Percentiles rank a stretch among this genome's conserved stretches.
phyloP scores from a whole-genome alignment of 768 basidiomycete genomes.

The Termitomyces sp. region DNA sequence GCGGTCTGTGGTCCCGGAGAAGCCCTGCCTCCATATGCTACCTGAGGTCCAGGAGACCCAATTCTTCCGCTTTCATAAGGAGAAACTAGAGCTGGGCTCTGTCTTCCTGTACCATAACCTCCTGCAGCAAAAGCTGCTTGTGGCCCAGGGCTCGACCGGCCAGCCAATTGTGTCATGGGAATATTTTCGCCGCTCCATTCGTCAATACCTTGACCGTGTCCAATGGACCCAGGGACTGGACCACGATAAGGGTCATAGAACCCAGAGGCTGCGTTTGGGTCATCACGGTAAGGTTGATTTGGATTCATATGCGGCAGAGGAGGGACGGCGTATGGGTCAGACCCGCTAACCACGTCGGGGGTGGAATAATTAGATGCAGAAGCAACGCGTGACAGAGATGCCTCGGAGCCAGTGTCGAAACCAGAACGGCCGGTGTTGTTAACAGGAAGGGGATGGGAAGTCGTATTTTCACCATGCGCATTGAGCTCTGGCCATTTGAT shows the following conservation, averaged over 20 bases:
- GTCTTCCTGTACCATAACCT: constrained; percentile 26
- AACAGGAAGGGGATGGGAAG: constrained; percentile 62
- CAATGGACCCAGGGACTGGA: constrained; percentile 62
- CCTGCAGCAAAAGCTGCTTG: constrained; percentile 25
- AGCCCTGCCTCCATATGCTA: constrained; percentile 25
- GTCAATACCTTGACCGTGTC: constrained; percentile 31
- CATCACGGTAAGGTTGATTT: constrained; percentile 70
- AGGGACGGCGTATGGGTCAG: constrained; percentile 78
- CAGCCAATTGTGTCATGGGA: constrained; percentile 67
- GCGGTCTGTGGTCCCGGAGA: constrained; percentile 44
- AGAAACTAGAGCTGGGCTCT: constrained; percentile 26
- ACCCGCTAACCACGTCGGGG: constrained; percentile 37
- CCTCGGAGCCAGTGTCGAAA: constrained; percentile 63
- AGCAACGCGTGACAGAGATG: constrained; percentile 48
- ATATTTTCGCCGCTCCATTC: constrained; percentile 54
- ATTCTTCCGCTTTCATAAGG: constrained; percentile 27
- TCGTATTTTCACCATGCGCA: constrained; percentile 42
- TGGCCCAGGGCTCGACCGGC: constrained; percentile 31
- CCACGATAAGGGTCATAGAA: constrained; percentile 83
- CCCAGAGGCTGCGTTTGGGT: constrained; percentile 41
- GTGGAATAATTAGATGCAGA: constrained; percentile 40
- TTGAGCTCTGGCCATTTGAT: constrained; percentile 93
- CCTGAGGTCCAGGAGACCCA: constrained; percentile 41
- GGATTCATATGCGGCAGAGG: constrained; percentile 80
- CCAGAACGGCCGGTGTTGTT: constrained; percentile 66